Conservation (phyloP, 1,139 yeast genomes). For the Yamadazyma mexicana region DNA sequence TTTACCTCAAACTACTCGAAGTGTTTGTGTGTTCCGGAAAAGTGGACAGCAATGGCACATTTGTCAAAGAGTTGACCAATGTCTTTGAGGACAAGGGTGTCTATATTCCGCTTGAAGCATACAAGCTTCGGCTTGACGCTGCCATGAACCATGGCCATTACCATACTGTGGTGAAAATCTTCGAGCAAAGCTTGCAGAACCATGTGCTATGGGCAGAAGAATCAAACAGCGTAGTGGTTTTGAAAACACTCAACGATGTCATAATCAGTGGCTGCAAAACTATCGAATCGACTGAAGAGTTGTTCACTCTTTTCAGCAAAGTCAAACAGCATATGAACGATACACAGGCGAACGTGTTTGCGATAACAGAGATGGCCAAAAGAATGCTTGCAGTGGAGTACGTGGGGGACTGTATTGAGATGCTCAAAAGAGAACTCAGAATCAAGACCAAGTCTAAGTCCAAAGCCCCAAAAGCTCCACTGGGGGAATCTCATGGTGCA, state of each 20-base stretch:
- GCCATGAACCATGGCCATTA: conserved; percentile 25
- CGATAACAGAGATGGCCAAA: conserved; percentile 48
- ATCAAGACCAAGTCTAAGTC: conserved; percentile 33
- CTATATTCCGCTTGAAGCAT: conserved; percentile 25
- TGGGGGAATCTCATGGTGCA: conserved; percentile 24
- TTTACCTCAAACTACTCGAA: conserved; percentile 10
- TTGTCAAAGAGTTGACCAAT: conserved; percentile 16
- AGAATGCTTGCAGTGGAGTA: conserved; percentile 49
- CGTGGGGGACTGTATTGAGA: conserved; percentile 58
- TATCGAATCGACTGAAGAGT: conserved; percentile 21
- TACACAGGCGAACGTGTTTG: conserved; percentile 29
- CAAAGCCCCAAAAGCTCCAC: conserved; percentile 19
- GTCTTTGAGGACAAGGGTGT: conserved; percentile 16
- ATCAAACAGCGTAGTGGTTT: conserved; percentile 28
- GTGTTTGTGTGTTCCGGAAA: conserved; percentile 16
- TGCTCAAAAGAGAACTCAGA: conserved; percentile 62
- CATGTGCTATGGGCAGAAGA: conserved; percentile 32
- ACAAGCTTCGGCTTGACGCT: conserved; percentile 30
- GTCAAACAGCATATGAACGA: conserved; percentile 41
- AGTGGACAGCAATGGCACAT: conserved; percentile 22
- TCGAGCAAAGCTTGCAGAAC: conserved; percentile 30
- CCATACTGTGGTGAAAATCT: conserved; percentile 27
- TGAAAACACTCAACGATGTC: conserved; percentile 33
- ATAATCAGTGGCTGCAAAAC: conserved; percentile 24
- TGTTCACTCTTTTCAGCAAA: conserved; percentile 35